A percentile compares a stretch with the other conserved stretches of the same genome.
phyloP scores from a whole-genome alignment of 192 early-diverging fungal genomes.

The Allomyces macrogynus region DNA sequence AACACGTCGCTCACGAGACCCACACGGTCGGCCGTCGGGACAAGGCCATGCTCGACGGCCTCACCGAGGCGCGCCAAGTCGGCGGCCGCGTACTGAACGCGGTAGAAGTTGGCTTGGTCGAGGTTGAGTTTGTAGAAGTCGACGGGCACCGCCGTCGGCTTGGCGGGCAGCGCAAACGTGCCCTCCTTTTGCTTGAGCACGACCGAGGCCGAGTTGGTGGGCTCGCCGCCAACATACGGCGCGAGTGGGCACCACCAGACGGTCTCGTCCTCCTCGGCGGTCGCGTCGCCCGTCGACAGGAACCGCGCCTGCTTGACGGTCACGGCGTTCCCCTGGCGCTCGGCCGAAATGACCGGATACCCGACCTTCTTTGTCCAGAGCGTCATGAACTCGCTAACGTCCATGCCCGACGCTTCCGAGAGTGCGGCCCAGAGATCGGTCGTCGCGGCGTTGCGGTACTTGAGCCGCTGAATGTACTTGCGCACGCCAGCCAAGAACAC shows the following conservation, averaged over 20 bases:
- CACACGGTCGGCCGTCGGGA: constrained; percentile 22
- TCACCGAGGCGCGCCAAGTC: constrained; percentile 14
- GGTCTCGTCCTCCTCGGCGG: constrained; percentile 33
- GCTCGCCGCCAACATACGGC: not conserved
- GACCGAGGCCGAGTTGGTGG: not conserved
- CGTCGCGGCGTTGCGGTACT: constrained; percentile 50
- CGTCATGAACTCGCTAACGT: constrained; percentile 50
- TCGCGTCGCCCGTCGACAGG: constrained; percentile 34
- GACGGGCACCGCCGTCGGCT: constrained; percentile 8
- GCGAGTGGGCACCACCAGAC: constrained; percentile 48
- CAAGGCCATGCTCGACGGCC: constrained; percentile 11
- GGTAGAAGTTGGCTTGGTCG: constrained; percentile 24
- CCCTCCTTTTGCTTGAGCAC: constrained; percentile 18
- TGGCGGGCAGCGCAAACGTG: constrained; percentile 8
- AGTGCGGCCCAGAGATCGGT: constrained; percentile 57
- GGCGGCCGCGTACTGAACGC: constrained; percentile 18
- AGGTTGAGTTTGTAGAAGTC: constrained; percentile 31
- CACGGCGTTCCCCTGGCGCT: constrained; percentile 25
- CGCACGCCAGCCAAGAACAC: constrained; percentile 26
- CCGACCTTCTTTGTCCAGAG: constrained; percentile 49
- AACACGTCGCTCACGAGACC: constrained; percentile 26
- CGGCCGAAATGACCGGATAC: constrained; percentile 42
- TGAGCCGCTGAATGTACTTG: constrained; percentile 41
- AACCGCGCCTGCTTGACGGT: constrained; percentile 44
- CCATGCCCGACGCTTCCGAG: constrained; percentile 31